Conservation (phyloP, 768 basidiomycete species). For the Podaxis mareebaensis region DNA sequence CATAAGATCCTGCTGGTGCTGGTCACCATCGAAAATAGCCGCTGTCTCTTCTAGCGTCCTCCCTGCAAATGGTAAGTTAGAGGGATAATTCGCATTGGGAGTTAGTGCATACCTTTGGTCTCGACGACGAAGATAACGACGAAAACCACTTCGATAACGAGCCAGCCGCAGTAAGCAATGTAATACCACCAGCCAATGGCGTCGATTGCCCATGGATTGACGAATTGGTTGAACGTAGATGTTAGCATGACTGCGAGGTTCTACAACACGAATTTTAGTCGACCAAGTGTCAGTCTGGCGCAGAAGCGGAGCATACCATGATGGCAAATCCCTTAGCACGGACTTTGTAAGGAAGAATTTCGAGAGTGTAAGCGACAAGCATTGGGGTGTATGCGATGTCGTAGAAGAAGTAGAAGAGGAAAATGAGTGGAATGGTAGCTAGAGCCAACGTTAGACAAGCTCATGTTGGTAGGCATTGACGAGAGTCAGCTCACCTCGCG, state of each 20-base stretch:
- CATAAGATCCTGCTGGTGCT: conserved; percentile 42
- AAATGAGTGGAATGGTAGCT: conserved; percentile 70
- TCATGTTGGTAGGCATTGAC: background rate
- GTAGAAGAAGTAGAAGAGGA: conserved; percentile 53
- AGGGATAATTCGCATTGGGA: background rate
- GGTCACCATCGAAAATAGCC: conserved; percentile 67
- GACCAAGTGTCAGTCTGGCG: background rate
- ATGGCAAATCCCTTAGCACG: conserved; percentile 80
- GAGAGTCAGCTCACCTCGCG: conserved; percentile 32
- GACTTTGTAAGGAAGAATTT: conserved; percentile 79
- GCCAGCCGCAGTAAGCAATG: conserved; percentile 64
- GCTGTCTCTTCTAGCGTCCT: conserved; percentile 76
- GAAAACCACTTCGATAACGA: conserved; percentile 60
- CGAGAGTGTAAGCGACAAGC: conserved; percentile 60
- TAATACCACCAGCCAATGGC: conserved; percentile 62
- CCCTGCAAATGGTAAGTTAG: conserved; percentile 30
- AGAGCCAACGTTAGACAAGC: background rate
- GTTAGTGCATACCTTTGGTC: conserved; percentile 49
- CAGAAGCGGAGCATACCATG: conserved; percentile 47
- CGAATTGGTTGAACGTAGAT: conserved; percentile 77
- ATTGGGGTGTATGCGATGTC: conserved; percentile 81
- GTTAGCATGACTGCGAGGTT: conserved; percentile 65
- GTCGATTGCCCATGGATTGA: conserved; percentile 74
- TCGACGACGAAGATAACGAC: conserved; percentile 57
- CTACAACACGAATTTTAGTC: conserved; percentile 29